A percentile compares a stretch with the other conserved stretches of the same genome.
Evolutionary conservation across 83 land plant species (phyloP).

Genomic region (Larix sibirica): DNA sequence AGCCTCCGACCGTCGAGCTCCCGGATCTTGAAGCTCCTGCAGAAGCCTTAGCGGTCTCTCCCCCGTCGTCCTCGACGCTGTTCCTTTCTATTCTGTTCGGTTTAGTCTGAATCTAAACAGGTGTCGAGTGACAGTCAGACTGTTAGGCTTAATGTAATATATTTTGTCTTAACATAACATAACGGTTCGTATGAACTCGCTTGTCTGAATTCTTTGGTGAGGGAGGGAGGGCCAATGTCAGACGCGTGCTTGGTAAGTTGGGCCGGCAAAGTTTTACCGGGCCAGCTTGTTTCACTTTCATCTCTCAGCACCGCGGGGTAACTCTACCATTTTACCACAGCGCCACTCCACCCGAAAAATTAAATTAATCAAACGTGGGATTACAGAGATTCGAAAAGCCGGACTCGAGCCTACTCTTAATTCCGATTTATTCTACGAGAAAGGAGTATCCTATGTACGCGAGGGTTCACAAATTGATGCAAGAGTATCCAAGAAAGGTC

Average conservation of each 20-base stretch:
- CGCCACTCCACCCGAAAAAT: no score
- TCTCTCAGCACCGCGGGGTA: no score
- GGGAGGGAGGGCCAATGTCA: neutral
- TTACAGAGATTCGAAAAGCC: no score
- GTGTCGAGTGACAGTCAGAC: neutral
- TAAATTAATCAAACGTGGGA: no score
- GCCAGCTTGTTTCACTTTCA: neutral
- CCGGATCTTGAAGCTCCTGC: no score
- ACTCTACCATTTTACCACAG: no score
- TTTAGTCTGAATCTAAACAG: neutral
- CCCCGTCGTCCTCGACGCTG: neutral
- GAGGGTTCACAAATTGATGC: no score
- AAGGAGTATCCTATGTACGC: no score
- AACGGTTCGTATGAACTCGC: no score
- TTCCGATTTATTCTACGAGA: no score
- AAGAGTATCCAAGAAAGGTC: no score
- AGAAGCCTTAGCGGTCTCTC: neutral
- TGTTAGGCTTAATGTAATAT: slow-evolving; percentile 7
- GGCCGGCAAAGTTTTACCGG: slow-evolving; percentile 10
- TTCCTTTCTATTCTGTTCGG: neutral
- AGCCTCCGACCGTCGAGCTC: neutral
- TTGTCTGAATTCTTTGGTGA: neutral
- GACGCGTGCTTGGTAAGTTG: slow-evolving; percentile 18
- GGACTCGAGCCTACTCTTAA: no score
- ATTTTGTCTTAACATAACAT: slow-evolving; percentile 2